Base-by-base conservation (phyloP, 2,329 filamentous ascomycete genomes). In the Penicillium olsonii region DNA sequence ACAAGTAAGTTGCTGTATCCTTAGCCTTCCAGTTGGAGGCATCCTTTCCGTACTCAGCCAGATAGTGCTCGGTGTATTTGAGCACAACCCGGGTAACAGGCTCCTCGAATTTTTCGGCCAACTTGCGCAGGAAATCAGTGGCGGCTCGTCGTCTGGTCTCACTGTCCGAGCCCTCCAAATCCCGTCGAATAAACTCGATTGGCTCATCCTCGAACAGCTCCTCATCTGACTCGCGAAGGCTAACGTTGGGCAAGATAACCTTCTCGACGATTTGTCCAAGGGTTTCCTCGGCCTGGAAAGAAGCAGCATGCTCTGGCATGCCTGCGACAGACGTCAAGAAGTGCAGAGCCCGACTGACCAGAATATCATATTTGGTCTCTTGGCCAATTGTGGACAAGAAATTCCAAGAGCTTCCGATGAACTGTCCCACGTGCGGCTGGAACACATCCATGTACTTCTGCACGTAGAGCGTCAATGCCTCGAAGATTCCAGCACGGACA, bases 151-250 rank as follows among this genome's bases (percentile, higher is more conserved):
- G 82, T 65, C 94, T 82, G 1, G 94, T 99, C 68, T 97, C 94
- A 46, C 88, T 95, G 71, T 99, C 94, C 2, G 94, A 96, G 6
- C 94, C 94, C 70, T 99, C 94, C 40, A 99, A 78, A 70, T 99
- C 94, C 63, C 91, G 84, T 55, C 94, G 84, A 65, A 99, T 99
- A 68, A 95, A 99, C 71, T 99, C 94, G 58, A 99, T 99, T 0
- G 94, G 94, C 75, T 99, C 95, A 67, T 99, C 95, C 68, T 99
- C 94, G 62, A 99, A 97, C 59, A 96, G 81, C 69, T 99, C 94
- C 46, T 96, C 82, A 59, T 99, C 95, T 0, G 92, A 94, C 64
- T 96, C 94, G 58, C 95, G 85, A 52, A 99, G 77, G 14, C 88
- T 87, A 50, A 99, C 84, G 64, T 99, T 99, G 9, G 94, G 92